These are phyloP conservation scores for Clathrospora elynae DNA, from an alignment of 2,329 filamentous ascomycete species.

Conservation along the genomic window DNA sequence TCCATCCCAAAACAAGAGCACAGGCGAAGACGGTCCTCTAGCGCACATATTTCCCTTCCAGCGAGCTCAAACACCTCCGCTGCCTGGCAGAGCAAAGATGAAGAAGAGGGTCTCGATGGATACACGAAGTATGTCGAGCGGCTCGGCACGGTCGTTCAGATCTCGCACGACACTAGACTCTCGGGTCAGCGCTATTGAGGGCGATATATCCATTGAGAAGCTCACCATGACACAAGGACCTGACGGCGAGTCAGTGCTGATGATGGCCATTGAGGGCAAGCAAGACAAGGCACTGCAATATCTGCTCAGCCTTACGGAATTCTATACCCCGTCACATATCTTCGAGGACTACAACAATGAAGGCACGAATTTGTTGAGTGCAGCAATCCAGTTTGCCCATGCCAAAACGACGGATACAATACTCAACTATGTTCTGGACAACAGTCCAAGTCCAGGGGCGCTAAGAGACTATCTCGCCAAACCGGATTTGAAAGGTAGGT, in stretches of 20 bases:
- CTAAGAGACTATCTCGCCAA: conserved; percentile 71
- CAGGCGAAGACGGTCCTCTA: conserved; percentile 54
- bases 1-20: conserved; percentile 24
- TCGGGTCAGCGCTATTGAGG: conserved; percentile 73
- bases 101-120: conserved; percentile 88
- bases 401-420: conserved; percentile 75
- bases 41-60: conserved; percentile 94
- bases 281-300: conserved; percentile 77
- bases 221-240: conserved; percentile 72
- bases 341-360: conserved; percentile 87
- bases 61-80: conserved; percentile 58
- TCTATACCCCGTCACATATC: conserved; percentile 72
- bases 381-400: conserved; percentile 85
- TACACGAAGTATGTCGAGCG: conserved; percentile 82
- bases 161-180: conserved; percentile 74
- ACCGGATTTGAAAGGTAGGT: conserved; percentile 85
- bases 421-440: conserved; percentile 68
- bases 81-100: conserved; percentile 57
- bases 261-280: conserved; percentile 62
- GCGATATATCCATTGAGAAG: conserved; percentile 82
- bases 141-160: conserved; percentile 80
- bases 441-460: conserved; percentile 59
- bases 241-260: conserved; percentile 77
- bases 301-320: conserved; percentile 74
- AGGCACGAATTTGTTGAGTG: conserved; percentile 84